Conservation (phyloP, 768 basidiomycete genomes). For the Inosperma sp. region DNA sequence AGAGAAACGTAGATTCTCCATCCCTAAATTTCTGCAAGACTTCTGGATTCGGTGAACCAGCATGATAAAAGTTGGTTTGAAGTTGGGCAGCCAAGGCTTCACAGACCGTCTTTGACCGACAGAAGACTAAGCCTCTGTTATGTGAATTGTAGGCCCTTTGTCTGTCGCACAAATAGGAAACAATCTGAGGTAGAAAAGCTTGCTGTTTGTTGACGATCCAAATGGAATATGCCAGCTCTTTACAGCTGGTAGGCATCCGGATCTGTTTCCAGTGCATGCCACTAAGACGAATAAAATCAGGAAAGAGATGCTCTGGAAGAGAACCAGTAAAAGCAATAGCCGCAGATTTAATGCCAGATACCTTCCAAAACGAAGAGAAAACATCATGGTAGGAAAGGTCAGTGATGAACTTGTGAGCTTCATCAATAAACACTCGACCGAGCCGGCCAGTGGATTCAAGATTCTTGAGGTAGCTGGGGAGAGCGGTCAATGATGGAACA, state of each 20-base stretch:
- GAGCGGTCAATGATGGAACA: background rate
- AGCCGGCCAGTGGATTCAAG: background rate
- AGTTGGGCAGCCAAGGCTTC: background rate
- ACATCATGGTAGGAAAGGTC: background rate
- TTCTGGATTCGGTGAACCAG: background rate
- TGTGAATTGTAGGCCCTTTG: background rate
- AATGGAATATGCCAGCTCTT: background rate
- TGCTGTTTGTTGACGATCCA: background rate
- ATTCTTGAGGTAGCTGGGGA: background rate
- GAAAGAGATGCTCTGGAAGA: background rate
- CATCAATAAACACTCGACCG: background rate
- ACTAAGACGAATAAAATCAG: background rate
- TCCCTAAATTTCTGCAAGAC: background rate
- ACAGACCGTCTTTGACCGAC: background rate
- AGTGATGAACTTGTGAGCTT: conserved; percentile 3
- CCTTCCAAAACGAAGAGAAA: background rate
- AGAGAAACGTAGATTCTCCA: background rate
- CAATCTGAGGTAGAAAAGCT: background rate
- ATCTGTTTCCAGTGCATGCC: background rate
- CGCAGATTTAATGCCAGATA: background rate
- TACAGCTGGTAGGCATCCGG: background rate
- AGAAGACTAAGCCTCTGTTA: background rate
- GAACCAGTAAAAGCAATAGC: background rate
- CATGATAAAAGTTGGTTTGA: background rate
- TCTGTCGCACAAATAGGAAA: background rate